These are phyloP conservation scores for Xerocomus potaroensis DNA, from an alignment of 768 basidiomycete genomes.

Conservation along the genomic window DNA sequence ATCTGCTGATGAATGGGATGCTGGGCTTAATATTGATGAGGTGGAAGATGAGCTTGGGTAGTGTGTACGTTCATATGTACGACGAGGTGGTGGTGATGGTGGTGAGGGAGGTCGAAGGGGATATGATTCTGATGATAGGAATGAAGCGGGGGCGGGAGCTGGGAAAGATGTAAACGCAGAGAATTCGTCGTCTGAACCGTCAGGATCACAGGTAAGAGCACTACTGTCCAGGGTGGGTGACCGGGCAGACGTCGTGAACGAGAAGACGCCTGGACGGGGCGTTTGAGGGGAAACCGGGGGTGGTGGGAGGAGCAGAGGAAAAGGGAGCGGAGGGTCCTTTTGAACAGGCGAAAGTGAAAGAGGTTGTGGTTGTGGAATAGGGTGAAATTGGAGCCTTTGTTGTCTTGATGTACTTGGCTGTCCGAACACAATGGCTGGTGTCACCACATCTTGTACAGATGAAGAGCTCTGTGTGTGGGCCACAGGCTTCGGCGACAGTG, in stretches of 20 bases:
- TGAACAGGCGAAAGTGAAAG: slow-evolving; percentile 23
- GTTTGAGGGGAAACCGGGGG: slow-evolving; percentile 30
- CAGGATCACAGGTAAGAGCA: slow-evolving; percentile 14
- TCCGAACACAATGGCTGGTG: slow-evolving; percentile 2
- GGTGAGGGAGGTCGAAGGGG: slow-evolving; percentile 20
- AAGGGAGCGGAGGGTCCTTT: slow-evolving; percentile 19
- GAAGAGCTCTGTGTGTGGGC: slow-evolving; percentile 14
- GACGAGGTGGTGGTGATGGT: slow-evolving; percentile 28
- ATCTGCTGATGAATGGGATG: slow-evolving; percentile 21
- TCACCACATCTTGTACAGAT: slow-evolving; percentile 1
- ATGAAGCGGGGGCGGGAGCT: slow-evolving; percentile 6
- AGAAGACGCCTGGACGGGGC: slow-evolving; percentile 19
- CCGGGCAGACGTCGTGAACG: slow-evolving; percentile 7
- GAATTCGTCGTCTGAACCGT: slow-evolving; percentile 46
- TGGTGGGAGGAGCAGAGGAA: slow-evolving; percentile 30
- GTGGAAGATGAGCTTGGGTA: slow-evolving; percentile 21
- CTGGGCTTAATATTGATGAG: slow-evolving; percentile 24
- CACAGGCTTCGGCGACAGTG: slow-evolving; percentile 32
- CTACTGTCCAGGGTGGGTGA: slow-evolving; percentile 4
- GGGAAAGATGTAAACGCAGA: slow-evolving; percentile 43
- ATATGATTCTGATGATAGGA: slow-evolving; percentile 5
- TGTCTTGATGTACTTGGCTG: slow-evolving; percentile 6
- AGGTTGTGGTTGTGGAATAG: slow-evolving; percentile 16
- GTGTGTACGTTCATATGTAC: slow-evolving; percentile 22
- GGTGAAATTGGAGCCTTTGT: slow-evolving; percentile 16